Evolutionary conservation across 495 filamentous ascomycete species (phyloP).

Genomic region (Hypoxylon subgilvum): DNA sequence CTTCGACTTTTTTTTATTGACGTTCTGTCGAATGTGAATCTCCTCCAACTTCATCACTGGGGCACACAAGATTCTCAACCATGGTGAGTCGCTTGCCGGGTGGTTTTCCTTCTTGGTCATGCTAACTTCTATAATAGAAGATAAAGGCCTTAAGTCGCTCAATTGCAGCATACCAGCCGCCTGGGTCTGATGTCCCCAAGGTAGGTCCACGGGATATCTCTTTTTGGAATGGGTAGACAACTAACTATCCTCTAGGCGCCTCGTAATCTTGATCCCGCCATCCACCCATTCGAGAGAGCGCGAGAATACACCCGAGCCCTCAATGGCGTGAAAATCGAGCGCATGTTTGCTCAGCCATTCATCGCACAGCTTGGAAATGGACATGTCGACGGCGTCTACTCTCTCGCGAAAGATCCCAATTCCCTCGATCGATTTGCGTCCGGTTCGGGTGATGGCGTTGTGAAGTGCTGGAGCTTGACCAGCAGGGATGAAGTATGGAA

Average conservation of each 20-base stretch:
- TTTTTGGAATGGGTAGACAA: not conserved
- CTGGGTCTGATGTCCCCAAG: conserved; percentile 73
- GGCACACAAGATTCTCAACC: conserved; percentile 3
- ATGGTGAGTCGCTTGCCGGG: conserved; percentile 16
- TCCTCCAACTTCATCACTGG: conserved; percentile 6
- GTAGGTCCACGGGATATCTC: conserved; percentile 43
- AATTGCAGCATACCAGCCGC: conserved; percentile 74
- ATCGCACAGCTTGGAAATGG: conserved; percentile 84
- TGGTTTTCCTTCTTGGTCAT: not conserved
- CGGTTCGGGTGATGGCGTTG: conserved; percentile 81
- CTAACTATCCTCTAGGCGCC: conserved; percentile 48
- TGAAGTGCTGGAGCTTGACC: conserved; percentile 93
- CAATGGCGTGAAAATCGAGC: conserved; percentile 91
- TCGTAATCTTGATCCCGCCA: conserved; percentile 88
- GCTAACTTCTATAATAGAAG: conserved; percentile 61
- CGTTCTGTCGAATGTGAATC: conserved; percentile 2
- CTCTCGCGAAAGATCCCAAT: conserved; percentile 72
- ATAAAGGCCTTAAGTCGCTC: conserved; percentile 89
- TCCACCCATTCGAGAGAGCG: conserved; percentile 94
- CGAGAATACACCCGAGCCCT: conserved; percentile 79
- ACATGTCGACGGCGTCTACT: conserved; percentile 92
- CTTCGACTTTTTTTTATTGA: conserved; percentile 20
- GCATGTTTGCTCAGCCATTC: conserved; percentile 96
- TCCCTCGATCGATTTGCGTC: conserved; percentile 75
- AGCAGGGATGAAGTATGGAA: conserved; percentile 80